Evolutionary conservation across 1,139 yeast species (phyloP), one percentile per base, ranked within the genome.

Genomic region (Yamadazyma oceani): DNA sequence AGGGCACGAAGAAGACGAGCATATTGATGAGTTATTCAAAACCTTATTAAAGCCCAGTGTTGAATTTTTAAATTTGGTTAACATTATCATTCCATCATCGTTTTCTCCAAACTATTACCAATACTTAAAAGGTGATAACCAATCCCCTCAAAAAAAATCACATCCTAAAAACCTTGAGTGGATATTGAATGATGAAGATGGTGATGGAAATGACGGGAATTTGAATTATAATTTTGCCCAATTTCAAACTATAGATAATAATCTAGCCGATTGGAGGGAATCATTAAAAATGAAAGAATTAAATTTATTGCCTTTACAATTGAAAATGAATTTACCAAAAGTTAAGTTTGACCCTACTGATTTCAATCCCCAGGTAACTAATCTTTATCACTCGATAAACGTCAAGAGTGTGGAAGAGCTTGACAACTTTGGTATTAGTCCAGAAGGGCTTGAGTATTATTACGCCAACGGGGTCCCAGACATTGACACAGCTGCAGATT

Each of bases 121-220:
- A 46, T 71, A 71, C 43, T 54, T 71, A 38, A 71, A 69, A 40
- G 60, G 60, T 33, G 64, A 59, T 19, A 44, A 46, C 35, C 49
- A 45, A 34, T 26, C 17, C 5, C 51, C 41, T 38, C 36, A 44
- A 39, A 55, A 57, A 23, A 45, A 50, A 14, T 49, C 48, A 39
- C 50, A 61, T 23, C 62, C 61, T 3, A 60, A 59, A 33, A 68
- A 60, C 37, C 50, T 71, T 23, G 76, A 71, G 42, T 69, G 76
- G 75, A 69, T 71, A 21, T 55, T 70, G 27, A 70, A 69, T 44
- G 75, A 71, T 43, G 75, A 69, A 43, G 78, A 69, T 47, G 76
- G 76, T 19, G 77, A 72, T 50, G 76, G 76, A 11, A 71, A 70
- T 44, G 78, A 72, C 49, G 78, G 78, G 12, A 71, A 72, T 43